Evolutionary conservation across 169 alveolate genomes (phyloP).

Genomic region (Babesia ovata): DNA sequence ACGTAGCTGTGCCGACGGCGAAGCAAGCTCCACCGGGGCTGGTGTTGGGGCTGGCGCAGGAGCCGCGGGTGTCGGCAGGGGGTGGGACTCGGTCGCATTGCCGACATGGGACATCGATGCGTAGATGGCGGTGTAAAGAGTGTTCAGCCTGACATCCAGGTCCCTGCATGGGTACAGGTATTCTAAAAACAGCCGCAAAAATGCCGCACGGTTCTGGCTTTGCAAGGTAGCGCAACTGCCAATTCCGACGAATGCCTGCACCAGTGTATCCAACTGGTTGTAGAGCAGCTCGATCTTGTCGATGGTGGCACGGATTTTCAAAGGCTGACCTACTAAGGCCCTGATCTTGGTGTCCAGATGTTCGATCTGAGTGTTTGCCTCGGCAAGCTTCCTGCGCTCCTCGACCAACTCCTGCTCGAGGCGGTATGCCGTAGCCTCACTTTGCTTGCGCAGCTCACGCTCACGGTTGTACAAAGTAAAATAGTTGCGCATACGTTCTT

Average conservation of each 20-base stretch:
- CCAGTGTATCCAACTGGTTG: constrained; percentile 83
- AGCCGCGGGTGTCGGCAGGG: constrained; percentile 17
- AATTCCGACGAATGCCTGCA: constrained; percentile 87
- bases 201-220: constrained; percentile 67
- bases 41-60: constrained; percentile 18
- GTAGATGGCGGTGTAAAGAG: constrained; percentile 83
- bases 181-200: constrained; percentile 77
- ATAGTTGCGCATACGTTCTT: constrained; percentile 78
- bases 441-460: constrained; percentile 75
- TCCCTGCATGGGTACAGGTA: constrained; percentile 86
- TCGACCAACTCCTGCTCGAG: constrained; percentile 77
- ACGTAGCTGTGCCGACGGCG: constrained; percentile 9
- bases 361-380: constrained; percentile 67
- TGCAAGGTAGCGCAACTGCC: constrained; percentile 83
- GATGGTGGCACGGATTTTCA: constrained; percentile 79
- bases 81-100: neutral
- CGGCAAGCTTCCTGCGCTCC: constrained; percentile 69
- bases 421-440: constrained; percentile 77
- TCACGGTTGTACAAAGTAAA: constrained; percentile 78
- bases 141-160: constrained; percentile 80
- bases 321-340: constrained; percentile 79
- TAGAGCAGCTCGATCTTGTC: constrained; percentile 82
- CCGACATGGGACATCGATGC: constrained; percentile 58
- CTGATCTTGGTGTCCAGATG: constrained; percentile 76
- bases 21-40: constrained; percentile 6